Base-by-base conservation (phyloP, 2,329 filamentous ascomycete species). In the Leptographium lundbergii region DNA sequence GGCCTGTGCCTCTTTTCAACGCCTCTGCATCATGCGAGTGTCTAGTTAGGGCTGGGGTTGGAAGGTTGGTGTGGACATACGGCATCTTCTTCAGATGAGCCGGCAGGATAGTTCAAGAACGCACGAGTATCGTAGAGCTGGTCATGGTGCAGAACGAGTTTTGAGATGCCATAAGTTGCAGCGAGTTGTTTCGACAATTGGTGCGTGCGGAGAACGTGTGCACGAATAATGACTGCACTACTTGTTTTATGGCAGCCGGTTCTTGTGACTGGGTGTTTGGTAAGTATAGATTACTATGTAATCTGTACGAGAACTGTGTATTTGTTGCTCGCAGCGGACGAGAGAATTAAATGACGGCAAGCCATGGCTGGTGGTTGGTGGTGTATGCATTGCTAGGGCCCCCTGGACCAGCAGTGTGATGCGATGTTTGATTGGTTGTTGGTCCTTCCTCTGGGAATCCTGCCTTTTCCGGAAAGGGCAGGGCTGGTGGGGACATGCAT, bases 41-140 rank as follows among this genome's bases (percentile, higher is more conserved):
- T 57, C 9, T 5, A 57, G 53, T 6, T 50, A 55, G 47, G 59
- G 56, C 57, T 57, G 60, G 60, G 57, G 60, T 54, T 51, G 50
- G 32, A 47, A 57, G 50, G 19, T 6, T 45, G 39, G 39, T 45
- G 39, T 4, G 39, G 39, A 22, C 39, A 19, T n/a, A 4, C 39
- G 39, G 39, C 39, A 45, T n/a, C 19, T 5, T n/a, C 39, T 45
- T 45, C 17, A 11, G 45, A n/a, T 48, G 19, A 17, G 22, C 48
- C 48, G 7, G 48, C 48, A 51, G 3, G 22, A 17, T 7, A 6
- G 17, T 7, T 45, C 19, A 10, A 45, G 17, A 4, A 45, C 39
- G 39, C 39, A 45, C 39, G 39, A n/a, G 6, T 19, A n/a, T n/a
- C n/a, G n/a, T n/a, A n/a, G n/a, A n/a, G 17, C 39, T 42, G 5